Evolutionary conservation across 2,329 filamentous ascomycete genomes (phyloP), one percentile per base, ranked within the genome.

Genomic region (Penicillium sp.): DNA sequence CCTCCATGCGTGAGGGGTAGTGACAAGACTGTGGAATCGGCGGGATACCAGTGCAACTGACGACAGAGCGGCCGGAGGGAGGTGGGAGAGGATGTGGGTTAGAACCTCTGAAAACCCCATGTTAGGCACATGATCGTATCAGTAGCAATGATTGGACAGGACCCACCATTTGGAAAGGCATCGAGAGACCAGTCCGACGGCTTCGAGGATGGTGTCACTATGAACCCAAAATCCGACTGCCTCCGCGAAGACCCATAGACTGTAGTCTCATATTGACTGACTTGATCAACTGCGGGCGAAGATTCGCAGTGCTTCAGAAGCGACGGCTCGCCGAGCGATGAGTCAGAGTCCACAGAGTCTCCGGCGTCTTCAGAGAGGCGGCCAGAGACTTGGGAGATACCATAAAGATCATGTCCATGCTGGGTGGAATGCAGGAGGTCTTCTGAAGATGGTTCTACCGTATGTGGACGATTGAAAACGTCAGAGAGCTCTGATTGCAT

Each of bases 1-100:
- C 66, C 92, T 88, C 94, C 94, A 98, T 7, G 93, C 93, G 78
- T 97, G 92, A 17, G 93, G 92, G 1, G 91, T 94, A 5, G 92
- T 97, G 60, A 98, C 90, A 46, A 98, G 83, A 56, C 85, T 84
- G 76, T 96, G 91, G 74, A 98, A 96, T 58, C 91, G 90, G 71
- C 89, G 91, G 38, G 92, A 97, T 31, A 98, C 92, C 55, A 96
- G 85, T 19, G 93, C 90, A 11, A 97, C 90, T 9, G 90, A 86
- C 19, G 90, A 88, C 69, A 98, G 86, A 26, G 94, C 93, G 65
- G 91, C 87, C 9, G 93, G 92, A 56, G 93, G 90, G 56, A 99
- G 83, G 79, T 98, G 91, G 45, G 95, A 97, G 61, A 98, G 81
- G 35, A 96, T 89, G 71, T 97, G 93, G 11, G 92, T 97, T 76